These are phyloP conservation scores for Ophiostoma ulmi DNA, from an alignment of 2,329 filamentous ascomycete genomes.

Conservation along the genomic window DNA sequence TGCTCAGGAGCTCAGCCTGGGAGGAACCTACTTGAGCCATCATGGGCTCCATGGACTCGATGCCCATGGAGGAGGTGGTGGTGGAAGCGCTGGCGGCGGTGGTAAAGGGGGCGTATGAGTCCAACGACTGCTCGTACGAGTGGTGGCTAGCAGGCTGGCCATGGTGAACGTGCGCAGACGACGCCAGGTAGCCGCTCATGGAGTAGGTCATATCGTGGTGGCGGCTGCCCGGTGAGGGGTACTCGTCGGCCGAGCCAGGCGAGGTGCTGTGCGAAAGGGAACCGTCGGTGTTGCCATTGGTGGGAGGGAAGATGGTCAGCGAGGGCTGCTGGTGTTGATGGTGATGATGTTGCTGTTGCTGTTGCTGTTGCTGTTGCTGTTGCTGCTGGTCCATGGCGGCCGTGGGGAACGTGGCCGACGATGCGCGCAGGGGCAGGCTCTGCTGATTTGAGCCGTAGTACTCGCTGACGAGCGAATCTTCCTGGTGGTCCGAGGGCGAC, in stretches of 20 bases:
- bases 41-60: conserved; percentile 19
- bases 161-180: not conserved
- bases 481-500: conserved; percentile 33
- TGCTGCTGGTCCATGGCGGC: conserved; percentile 22
- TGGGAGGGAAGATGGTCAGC: conserved; percentile 14
- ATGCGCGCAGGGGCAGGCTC: conserved; percentile 36
- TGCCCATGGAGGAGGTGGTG: conserved; percentile 18
- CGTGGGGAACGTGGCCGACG: conserved; percentile 36
- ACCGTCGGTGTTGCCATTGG: not conserved
- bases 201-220: conserved; percentile 17
- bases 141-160: not conserved
- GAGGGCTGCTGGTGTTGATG: conserved; percentile 14
- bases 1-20: conserved; percentile 25
- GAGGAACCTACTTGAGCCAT: conserved; percentile 25
- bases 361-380: not conserved
- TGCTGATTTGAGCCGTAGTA: conserved; percentile 34
- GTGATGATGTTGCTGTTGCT: not conserved
- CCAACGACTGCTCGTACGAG: conserved; percentile 2
- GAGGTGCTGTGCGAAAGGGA: conserved; percentile 16
- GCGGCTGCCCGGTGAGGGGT: conserved; percentile 25
- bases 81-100: not conserved
- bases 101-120: conserved; percentile 18
- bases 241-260: conserved; percentile 26
- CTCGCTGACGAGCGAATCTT: conserved; percentile 32
- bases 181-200: not conserved